Evolutionary conservation across 805 yeast genomes (phyloP).

Genomic region (Wickerhamiella brachini): DNA sequence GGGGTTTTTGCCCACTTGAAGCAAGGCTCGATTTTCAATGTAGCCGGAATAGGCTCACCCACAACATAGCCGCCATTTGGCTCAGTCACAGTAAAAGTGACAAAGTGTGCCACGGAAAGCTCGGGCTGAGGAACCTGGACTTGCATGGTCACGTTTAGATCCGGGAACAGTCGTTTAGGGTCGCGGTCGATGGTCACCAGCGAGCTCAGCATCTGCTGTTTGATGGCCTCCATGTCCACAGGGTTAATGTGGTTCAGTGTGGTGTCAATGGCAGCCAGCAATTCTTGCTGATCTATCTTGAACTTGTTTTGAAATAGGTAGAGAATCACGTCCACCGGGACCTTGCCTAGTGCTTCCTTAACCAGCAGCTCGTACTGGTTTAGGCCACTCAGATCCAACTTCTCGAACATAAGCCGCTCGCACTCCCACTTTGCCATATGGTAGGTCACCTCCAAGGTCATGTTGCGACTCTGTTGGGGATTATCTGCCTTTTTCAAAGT

Average conservation of each 20-base stretch:
- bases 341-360: slow-evolving; percentile 4
- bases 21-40: slow-evolving; percentile 31
- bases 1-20: slow-evolving; percentile 30
- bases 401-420: slow-evolving; percentile 12
- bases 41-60: slow-evolving; percentile 47
- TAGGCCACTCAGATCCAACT: background rate
- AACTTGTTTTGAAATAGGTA: slow-evolving; percentile 6
- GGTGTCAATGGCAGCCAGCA: background rate
- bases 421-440: slow-evolving; percentile 14
- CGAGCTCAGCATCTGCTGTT: slow-evolving; percentile 7
- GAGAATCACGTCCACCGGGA: slow-evolving; percentile 8
- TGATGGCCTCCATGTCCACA: slow-evolving; percentile 1
- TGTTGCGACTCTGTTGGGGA: slow-evolving; percentile 10
- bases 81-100: slow-evolving; percentile 28
- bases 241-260: background rate
- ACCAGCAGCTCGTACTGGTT: slow-evolving; percentile 7
- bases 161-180: slow-evolving; percentile 1
- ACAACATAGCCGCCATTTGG: slow-evolving; percentile 32
- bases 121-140: slow-evolving; percentile 53
- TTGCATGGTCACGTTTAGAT: slow-evolving; percentile 20
- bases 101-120: slow-evolving; percentile 45
- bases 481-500: slow-evolving; percentile 27
- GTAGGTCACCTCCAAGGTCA: slow-evolving; percentile 13
- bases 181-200: background rate
- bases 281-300: slow-evolving; percentile 3